phyloP scores from a whole-genome alignment of 768 basidiomycete genomes.

The Chalciporus piperatus region DNA sequence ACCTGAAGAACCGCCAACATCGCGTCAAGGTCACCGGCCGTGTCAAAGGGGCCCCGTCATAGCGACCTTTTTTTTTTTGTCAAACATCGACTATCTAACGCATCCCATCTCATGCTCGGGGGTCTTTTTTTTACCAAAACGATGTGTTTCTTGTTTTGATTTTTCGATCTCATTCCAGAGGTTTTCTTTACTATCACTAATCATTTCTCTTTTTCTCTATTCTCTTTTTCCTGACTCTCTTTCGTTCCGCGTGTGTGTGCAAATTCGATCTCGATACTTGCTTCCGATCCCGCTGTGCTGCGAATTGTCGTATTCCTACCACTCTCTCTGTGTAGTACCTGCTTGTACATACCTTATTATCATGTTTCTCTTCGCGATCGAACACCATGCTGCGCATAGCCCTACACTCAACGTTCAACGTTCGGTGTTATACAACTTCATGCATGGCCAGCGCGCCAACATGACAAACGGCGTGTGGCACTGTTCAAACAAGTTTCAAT shows the following conservation, averaged over 20 bases:
- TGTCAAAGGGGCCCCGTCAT: slow-evolving; percentile 18
- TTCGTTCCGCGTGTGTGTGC: too few relatives aligned
- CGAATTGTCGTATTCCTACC: neutral
- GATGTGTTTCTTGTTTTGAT: neutral
- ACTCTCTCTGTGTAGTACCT: slow-evolving; percentile 26
- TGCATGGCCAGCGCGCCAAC: too few relatives aligned
- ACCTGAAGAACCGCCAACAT: slow-evolving; percentile 83
- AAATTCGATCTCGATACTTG: neutral
- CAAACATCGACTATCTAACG: neutral
- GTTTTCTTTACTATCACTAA: neutral
- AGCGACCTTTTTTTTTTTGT: neutral
- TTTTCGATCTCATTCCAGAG: neutral
- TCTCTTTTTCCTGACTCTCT: too few relatives aligned
- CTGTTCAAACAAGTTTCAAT: too few relatives aligned
- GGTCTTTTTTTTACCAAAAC: neutral
- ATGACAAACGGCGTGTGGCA: too few relatives aligned
- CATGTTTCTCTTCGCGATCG: too few relatives aligned
- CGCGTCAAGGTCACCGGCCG: slow-evolving; percentile 71
- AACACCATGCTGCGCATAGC: too few relatives aligned
- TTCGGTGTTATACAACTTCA: too few relatives aligned
- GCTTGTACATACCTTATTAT: slow-evolving; percentile 37
- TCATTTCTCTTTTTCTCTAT: neutral
- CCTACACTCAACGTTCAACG: too few relatives aligned
- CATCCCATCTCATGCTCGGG: neutral
- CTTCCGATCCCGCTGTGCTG: neutral